These are phyloP conservation scores for Oryza officinalis DNA, from an alignment of 176 grass and related monocot genomes.

Conservation along the genomic window DNA sequence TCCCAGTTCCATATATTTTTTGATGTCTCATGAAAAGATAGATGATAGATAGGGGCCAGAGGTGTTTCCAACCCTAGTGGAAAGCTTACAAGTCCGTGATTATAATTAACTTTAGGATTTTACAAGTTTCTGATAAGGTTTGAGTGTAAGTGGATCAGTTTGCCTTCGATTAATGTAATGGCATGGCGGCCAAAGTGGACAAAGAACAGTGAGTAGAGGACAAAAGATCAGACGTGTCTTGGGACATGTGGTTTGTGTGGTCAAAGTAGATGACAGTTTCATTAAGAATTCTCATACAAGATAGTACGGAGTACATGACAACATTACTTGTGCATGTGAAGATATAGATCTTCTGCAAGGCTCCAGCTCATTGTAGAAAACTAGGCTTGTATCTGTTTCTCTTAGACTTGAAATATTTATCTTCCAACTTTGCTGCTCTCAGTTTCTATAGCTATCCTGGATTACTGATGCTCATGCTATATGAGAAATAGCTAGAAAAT, in stretches of 20 bases:
- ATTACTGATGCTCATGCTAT: neutral
- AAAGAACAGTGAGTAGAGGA: conserved; percentile 32
- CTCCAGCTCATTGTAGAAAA: neutral
- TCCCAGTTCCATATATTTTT: neutral
- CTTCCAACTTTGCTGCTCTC: neutral
- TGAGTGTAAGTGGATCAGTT: conserved; percentile 14
- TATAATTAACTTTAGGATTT: neutral
- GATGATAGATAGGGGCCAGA: conserved; percentile 14
- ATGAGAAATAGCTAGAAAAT: neutral
- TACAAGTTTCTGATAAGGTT: conserved; percentile 2
- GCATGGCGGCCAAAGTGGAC: conserved; percentile 30
- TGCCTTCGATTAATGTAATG: conserved; percentile 33
- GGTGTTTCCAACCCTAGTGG: neutral
- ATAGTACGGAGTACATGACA: conserved; percentile 3
- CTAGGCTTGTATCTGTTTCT: neutral
- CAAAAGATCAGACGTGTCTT: conserved; percentile 33
- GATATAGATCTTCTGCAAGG: neutral
- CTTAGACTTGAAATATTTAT: neutral
- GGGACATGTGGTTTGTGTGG: conserved; percentile 13
- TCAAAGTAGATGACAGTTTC: conserved; percentile 53
- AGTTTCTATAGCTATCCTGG: neutral
- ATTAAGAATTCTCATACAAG: conserved; percentile 37
- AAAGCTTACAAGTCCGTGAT: neutral
- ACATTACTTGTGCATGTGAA: conserved; percentile 17
- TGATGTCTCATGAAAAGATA: neutral